Evolutionary conservation across 2,329 filamentous ascomycete genomes (phyloP).

Genomic region (Aspergillus sp.): DNA sequence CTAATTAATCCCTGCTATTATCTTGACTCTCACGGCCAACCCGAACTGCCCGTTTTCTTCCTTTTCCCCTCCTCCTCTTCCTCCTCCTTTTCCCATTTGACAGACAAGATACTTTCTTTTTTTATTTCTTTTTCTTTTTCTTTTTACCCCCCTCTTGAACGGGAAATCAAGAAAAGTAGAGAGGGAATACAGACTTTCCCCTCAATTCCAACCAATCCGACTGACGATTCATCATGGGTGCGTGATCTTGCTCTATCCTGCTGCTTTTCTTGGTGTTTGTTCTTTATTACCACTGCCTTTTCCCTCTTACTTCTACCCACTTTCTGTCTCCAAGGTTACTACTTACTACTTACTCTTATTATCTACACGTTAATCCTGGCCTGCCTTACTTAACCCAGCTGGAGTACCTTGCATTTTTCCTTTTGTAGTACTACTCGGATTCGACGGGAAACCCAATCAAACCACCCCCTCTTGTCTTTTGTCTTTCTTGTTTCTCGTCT

Average conservation of each 20-base stretch:
- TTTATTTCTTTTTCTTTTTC: not conserved
- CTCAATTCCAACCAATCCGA: not conserved
- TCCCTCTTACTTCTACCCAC: not conserved
- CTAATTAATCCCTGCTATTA: no score
- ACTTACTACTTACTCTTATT: no score
- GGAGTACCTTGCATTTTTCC: no score
- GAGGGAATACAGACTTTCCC: not conserved
- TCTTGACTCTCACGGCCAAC: no score
- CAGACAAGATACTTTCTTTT: no score
- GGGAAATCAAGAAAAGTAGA: no score
- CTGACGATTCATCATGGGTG: constrained; percentile 13
- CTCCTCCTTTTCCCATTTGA: no score
- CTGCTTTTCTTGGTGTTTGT: constrained; percentile 8
- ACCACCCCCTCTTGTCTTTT: not conserved
- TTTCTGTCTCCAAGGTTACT: no score
- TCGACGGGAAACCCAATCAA: not conserved
- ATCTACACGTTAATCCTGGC: no score
- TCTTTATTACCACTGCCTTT: constrained; percentile 1
- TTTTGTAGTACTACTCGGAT: not conserved
- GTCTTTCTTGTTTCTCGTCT: constrained; percentile 3
- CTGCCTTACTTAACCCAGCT: no score
- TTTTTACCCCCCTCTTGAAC: not conserved
- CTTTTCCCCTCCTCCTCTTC: no score
- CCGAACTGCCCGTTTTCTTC: no score
- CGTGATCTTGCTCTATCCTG: constrained; percentile 6